These are phyloP conservation scores for Penicillium ochrochloron DNA, from an alignment of 495 filamentous ascomycete genomes.

Conservation along the genomic window DNA sequence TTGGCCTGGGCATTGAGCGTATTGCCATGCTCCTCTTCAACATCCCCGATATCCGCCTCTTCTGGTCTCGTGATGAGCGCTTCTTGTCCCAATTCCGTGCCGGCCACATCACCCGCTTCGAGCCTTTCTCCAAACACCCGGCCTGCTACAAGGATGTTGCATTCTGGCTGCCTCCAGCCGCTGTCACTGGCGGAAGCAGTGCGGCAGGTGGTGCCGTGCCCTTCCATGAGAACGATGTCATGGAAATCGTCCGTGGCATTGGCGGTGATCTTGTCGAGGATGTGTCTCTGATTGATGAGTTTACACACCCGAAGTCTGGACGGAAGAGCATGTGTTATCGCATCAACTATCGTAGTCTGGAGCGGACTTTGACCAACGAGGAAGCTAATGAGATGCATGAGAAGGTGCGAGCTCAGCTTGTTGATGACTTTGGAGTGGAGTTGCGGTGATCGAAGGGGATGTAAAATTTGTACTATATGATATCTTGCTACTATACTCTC, in stretches of 20 bases:
- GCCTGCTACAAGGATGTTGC: conserved; percentile 87
- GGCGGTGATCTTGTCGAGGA: conserved; percentile 86
- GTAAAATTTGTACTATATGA: conserved; percentile 27
- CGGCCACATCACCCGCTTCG: conserved; percentile 69
- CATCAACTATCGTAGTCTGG: conserved; percentile 88
- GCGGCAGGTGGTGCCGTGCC: conserved; percentile 56
- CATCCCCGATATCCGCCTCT: conserved; percentile 95
- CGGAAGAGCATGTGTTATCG: conserved; percentile 87
- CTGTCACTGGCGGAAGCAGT: conserved; percentile 43
- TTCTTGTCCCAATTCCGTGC: conserved; percentile 83
- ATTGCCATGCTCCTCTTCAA: conserved; percentile 96
- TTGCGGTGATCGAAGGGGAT: conserved; percentile 58
- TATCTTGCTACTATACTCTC: conserved; percentile 5
- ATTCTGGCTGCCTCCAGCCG: conserved; percentile 77
- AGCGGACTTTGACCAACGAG: conserved; percentile 81
- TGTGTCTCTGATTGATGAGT: conserved; percentile 80
- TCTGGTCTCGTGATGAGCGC: conserved; percentile 85
- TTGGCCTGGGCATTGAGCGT: conserved; percentile 89
- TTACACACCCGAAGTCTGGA: conserved; percentile 84
- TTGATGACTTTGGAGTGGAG: conserved; percentile 76
- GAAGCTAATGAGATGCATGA: conserved; percentile 80
- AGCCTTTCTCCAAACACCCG: conserved; percentile 88
- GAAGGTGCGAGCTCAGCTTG: conserved; percentile 62
- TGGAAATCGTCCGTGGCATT: conserved; percentile 85
- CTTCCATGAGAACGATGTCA: conserved; percentile 95